Evolutionary conservation across 176 grass and related monocot species (phyloP).

Genomic region (Zea luxurians): DNA sequence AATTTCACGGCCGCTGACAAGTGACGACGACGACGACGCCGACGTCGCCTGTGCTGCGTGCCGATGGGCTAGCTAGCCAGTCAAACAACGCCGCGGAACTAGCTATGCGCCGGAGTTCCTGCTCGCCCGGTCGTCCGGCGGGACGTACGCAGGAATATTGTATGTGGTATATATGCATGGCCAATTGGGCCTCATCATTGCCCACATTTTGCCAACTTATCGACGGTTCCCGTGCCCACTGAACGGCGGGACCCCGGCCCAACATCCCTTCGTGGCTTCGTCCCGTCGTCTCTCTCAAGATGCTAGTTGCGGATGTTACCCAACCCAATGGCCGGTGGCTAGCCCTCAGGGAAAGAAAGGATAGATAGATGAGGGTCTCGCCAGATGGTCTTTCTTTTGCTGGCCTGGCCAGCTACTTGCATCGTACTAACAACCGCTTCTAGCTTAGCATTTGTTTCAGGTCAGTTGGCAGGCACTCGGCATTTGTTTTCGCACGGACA

Average conservation of each 20-base stretch:
- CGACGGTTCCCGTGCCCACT: slow-evolving; percentile 11
- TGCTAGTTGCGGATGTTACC: too few relatives aligned
- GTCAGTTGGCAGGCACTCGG: background rate
- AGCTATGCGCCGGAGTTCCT: background rate
- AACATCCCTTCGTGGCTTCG: too few relatives aligned
- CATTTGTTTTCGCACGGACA: slow-evolving; percentile 30
- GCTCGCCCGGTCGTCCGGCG: background rate
- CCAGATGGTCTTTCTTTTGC: too few relatives aligned
- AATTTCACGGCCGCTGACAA: slow-evolving; percentile 1
- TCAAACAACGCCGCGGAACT: background rate
- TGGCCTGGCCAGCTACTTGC: slow-evolving; percentile 18
- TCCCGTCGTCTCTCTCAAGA: too few relatives aligned
- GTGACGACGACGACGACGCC: background rate
- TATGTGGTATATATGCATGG: background rate
- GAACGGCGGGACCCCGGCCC: background rate
- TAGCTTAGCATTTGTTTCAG: background rate
- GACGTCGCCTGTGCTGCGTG: too few relatives aligned
- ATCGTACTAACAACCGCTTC: background rate
- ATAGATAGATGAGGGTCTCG: too few relatives aligned
- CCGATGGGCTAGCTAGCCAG: background rate
- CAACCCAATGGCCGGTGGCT: too few relatives aligned
- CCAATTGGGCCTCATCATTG: slow-evolving; percentile 21
- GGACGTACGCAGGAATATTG: background rate
- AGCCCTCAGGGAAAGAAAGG: too few relatives aligned
- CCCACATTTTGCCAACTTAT: slow-evolving; percentile 34